phyloP scores from a whole-genome alignment of 768 basidiomycete species.

The Termitomyces sp. region DNA sequence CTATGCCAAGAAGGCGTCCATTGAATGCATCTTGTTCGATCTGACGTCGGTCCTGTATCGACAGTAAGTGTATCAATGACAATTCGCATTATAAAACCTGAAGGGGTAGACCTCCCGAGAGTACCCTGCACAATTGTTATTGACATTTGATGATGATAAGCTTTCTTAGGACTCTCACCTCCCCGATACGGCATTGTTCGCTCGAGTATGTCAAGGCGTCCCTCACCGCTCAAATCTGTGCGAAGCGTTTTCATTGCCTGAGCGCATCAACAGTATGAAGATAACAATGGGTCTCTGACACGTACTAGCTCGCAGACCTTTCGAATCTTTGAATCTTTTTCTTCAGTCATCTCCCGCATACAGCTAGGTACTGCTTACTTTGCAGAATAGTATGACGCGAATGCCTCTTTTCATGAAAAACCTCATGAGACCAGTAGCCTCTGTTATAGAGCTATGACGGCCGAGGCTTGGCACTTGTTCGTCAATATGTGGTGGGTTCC shows the following conservation, averaged over 20 bases:
- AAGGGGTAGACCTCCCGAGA: slow-evolving; percentile 48
- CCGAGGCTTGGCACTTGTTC: slow-evolving; percentile 47
- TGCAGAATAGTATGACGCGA: slow-evolving; percentile 85
- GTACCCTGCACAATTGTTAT: slow-evolving; percentile 45
- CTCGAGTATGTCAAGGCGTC: slow-evolving; percentile 68
- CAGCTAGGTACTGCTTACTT: slow-evolving; percentile 35
- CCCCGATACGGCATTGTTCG: slow-evolving; percentile 81
- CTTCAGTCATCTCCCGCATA: not conserved
- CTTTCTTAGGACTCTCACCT: slow-evolving; percentile 32
- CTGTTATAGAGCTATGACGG: slow-evolving; percentile 50
- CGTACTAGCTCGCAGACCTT: slow-evolving; percentile 78
- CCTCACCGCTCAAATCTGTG: slow-evolving; percentile 64
- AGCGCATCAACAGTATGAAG: not conserved
- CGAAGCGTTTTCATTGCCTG: slow-evolving; percentile 79
- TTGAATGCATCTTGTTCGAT: slow-evolving; percentile 88
- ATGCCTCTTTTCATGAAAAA: slow-evolving; percentile 80
- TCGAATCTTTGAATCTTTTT: slow-evolving; percentile 45
- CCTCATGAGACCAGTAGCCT: slow-evolving; percentile 69
- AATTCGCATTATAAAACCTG: not conserved
- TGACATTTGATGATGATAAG: not conserved
- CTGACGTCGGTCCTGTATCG: slow-evolving; percentile 61
- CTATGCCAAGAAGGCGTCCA: slow-evolving; percentile 75
- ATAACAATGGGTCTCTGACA: not conserved
- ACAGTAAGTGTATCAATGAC: not conserved
- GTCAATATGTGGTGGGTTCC: slow-evolving; percentile 64